These are phyloP conservation scores for Trichophyton rubrum DNA, from an alignment of 2,329 filamentous ascomycete genomes.

Conservation along the genomic window DNA sequence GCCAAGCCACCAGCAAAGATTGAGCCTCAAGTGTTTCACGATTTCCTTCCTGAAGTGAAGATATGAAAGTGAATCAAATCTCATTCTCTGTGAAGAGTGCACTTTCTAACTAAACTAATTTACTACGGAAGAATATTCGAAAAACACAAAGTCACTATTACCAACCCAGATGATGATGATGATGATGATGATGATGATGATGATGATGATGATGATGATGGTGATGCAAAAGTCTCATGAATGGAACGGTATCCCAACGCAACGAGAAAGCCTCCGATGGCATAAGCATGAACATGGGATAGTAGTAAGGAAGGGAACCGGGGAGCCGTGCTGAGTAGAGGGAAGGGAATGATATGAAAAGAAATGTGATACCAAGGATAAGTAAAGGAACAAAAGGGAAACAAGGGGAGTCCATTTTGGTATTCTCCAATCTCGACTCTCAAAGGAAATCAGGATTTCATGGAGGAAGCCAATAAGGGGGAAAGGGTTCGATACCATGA, in stretches of 20 bases:
- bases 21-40: not conserved
- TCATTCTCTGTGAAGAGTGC: not conserved
- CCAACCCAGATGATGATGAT: slow-evolving; percentile 2
- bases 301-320: not conserved
- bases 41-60: not conserved
- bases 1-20: not conserved
- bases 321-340: not conserved
- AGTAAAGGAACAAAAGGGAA: not conserved
- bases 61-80: not conserved
- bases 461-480: not conserved
- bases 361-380: not conserved
- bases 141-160: not conserved
- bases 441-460: not conserved
- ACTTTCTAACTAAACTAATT: not conserved
- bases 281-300: not conserved
- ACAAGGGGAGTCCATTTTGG: not conserved
- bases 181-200: slow-evolving; percentile 1
- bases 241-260: not conserved
- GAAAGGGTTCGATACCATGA: not conserved
- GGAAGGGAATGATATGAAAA: not conserved
- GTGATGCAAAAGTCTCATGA: not conserved
- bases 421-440: not conserved
- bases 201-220: slow-evolving; percentile 4
- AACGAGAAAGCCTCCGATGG: not conserved
- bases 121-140: not conserved